phyloP scores from a whole-genome alignment of 495 filamentous ascomycete species.

The Xylaria nigripes region DNA sequence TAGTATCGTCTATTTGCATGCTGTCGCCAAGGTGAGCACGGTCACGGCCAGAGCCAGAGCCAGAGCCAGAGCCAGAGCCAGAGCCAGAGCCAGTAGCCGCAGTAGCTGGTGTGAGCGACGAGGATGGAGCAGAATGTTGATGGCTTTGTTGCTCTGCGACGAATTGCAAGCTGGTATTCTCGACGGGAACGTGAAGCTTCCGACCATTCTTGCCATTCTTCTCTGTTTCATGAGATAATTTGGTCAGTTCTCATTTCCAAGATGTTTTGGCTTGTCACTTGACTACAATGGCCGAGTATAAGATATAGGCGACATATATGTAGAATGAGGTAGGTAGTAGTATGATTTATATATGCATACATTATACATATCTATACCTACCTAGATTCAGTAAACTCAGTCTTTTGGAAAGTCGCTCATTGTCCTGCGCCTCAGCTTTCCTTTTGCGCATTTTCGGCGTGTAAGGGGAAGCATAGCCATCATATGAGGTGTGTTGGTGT shows the following conservation, averaged over 20 bases:
- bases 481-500: not conserved
- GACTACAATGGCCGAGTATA: not conserved
- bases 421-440: constrained; percentile 42
- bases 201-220: constrained; percentile 41
- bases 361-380: constrained; percentile 34
- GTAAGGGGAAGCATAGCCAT: constrained; percentile 18
- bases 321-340: too few species aligned
- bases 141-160: not conserved
- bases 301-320: not conserved
- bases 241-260: not conserved
- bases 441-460: constrained; percentile 38
- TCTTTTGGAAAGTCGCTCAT: constrained; percentile 64
- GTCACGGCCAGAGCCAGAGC: not conserved
- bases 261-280: not conserved
- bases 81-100: not conserved
- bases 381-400: constrained; percentile 75
- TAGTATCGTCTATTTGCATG: constrained; percentile 86
- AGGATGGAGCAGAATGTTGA: not conserved
- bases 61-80: not conserved
- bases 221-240: constrained; percentile 25
- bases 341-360: too few species aligned
- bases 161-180: constrained; percentile 26
- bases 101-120: not conserved
- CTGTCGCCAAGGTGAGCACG: constrained; percentile 38
- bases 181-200: constrained; percentile 50